phyloP scores from a whole-genome alignment of 2,329 filamentous ascomycete genomes.

The Calonectria fujianensis region DNA sequence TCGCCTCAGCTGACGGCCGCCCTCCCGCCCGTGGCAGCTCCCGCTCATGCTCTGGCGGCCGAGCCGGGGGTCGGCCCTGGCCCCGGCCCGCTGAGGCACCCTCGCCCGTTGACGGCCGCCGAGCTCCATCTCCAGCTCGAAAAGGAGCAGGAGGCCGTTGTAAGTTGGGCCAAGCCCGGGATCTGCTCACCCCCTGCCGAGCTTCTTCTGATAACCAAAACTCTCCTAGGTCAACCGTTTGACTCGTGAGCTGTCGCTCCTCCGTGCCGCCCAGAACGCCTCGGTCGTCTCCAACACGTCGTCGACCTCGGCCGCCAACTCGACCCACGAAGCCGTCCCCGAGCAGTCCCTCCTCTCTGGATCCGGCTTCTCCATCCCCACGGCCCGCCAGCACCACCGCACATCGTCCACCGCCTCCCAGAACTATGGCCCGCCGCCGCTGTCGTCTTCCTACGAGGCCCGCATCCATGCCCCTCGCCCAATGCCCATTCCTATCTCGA shows the following conservation, averaged over 20 bases:
- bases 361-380: constrained; percentile 75
- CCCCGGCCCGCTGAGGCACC: constrained; percentile 87
- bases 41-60: constrained; percentile 56
- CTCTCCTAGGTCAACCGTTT: constrained; percentile 87
- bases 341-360: constrained; percentile 74
- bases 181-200: background rate
- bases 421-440: constrained; percentile 62
- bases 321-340: constrained; percentile 67
- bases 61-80: constrained; percentile 71
- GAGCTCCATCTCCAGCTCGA: constrained; percentile 93
- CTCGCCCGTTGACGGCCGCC: constrained; percentile 89
- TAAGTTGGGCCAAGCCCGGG: constrained; percentile 63
- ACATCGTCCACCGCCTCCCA: constrained; percentile 76
- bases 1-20: constrained; percentile 56
- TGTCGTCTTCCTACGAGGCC: constrained; percentile 61
- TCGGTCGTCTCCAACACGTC: constrained; percentile 80
- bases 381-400: constrained; percentile 73
- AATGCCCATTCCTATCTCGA: constrained; percentile 66
- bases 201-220: background rate
- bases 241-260: constrained; percentile 88
- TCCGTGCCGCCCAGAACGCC: constrained; percentile 83
- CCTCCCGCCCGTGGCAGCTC: constrained; percentile 51
- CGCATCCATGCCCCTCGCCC: constrained; percentile 68
- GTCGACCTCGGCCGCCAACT: constrained; percentile 74
- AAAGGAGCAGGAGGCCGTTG: constrained; percentile 95